Base-by-base conservation (phyloP, 1,284 basidiomycete genomes). In the Rhodotorula sp. region DNA sequence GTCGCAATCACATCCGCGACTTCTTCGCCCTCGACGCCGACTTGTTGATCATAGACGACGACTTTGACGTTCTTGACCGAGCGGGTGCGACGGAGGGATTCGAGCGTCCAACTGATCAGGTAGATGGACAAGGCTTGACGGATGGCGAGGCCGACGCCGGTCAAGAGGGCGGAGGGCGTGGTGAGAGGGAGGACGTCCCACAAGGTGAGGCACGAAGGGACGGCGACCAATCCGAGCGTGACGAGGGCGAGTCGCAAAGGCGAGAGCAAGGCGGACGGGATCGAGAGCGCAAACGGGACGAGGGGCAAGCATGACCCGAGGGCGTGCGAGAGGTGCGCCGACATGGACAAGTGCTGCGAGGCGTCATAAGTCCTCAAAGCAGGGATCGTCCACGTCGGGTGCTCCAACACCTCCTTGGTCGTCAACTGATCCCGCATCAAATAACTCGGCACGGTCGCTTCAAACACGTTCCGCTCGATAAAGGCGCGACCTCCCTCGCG, bases 181-280 rank as follows among this genome's bases (percentile, higher is more conserved):
- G 54, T 62, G 46, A 78, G 66, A 3, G 77, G 77, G 43, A 78
- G 62, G 51, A 78, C 67, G 67, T 77, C 74, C 66, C 67, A 76
- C 14, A 74, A 62, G n/a, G 73, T 58, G 20, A 71, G 48, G 4
- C 71, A 47, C 29, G 71, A 70, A 7, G 70, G 66, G 65, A 76
- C 39, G 26, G 54, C 49, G 58, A 70, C 61, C 49, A 70, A 43
- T 3, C 29, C 43, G 6, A 65, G 26, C 29, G 62, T 39, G 10
- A 62, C 34, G 47, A 73, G 52, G 26, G 71, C 64, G 26, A 67
- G 56, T 54, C 68, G 69, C n/a, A 34, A 20, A 3, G 58, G 5
- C 12, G 68, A 56, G 0, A 64, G 57, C 23, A 71, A 62, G 4
- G 67, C 47, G 4, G 62, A 46, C 3, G 69, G 64, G 34, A 75